Conservation (phyloP, 441 rosid species). For the Raphanus hybrid region DNA sequence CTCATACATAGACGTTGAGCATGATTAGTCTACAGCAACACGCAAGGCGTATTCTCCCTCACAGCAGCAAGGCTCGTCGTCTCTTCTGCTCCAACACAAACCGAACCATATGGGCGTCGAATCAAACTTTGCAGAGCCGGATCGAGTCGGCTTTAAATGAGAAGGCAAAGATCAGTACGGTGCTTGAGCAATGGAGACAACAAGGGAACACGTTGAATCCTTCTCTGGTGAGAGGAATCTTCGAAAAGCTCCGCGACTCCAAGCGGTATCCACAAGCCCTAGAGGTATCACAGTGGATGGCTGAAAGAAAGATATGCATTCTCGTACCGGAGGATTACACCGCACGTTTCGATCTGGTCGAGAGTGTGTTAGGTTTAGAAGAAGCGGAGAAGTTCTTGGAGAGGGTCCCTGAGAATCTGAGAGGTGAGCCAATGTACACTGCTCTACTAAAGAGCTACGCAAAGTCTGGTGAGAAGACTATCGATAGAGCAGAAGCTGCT, state of each 20-base stretch:
- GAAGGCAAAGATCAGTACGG: background rate
- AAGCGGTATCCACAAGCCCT: background rate
- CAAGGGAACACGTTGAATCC: constrained; percentile 9
- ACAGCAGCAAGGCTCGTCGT: too few relatives aligned
- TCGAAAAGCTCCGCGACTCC: background rate
- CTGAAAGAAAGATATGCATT: background rate
- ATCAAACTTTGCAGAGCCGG: too few relatives aligned
- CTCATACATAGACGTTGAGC: too few relatives aligned
- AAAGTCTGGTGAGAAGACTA: background rate
- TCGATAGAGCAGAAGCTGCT: constrained; percentile 7
- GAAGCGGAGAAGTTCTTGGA: constrained; percentile 21
- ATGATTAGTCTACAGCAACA: too few relatives aligned
- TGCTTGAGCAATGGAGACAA: constrained; percentile 22
- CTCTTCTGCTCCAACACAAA: too few relatives aligned
- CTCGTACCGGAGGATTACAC: background rate
- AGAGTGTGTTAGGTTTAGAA: background rate
- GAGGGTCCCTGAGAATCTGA: constrained; percentile 11
- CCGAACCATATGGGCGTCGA: too few relatives aligned
- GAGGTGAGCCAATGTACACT: constrained; percentile 2
- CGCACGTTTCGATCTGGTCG: constrained; percentile 8
- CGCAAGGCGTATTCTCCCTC: too few relatives aligned
- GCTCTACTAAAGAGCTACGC: background rate
- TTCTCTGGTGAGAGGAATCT: background rate
- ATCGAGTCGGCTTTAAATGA: background rate
- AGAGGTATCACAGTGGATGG: constrained; percentile 23